These are phyloP conservation scores for Scleroderma citrinum DNA, from an alignment of 768 basidiomycete genomes.

Conservation along the genomic window DNA sequence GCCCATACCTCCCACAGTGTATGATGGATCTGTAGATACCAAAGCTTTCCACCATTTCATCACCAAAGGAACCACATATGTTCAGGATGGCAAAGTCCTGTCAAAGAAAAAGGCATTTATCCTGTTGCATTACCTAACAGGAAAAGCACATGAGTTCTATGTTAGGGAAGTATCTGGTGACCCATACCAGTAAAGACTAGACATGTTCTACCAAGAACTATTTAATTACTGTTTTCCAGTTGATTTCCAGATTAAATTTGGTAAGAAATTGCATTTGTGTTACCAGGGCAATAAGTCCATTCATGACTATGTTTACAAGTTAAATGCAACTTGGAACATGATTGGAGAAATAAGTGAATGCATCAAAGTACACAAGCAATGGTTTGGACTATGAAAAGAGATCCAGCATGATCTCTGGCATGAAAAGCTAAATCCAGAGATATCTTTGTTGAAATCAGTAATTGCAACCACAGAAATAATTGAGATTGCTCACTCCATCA, in stretches of 20 bases:
- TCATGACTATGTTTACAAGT: not conserved
- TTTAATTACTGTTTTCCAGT: constrained; percentile 32
- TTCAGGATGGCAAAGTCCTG: constrained; percentile 14
- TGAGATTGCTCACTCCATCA: too few relatives aligned
- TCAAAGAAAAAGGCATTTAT: constrained; percentile 12
- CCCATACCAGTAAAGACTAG: constrained; percentile 14
- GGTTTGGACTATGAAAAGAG: constrained; percentile 22
- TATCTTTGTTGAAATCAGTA: too few relatives aligned
- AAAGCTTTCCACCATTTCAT: not conserved
- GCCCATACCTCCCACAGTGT: constrained; percentile 10
- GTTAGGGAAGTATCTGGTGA: constrained; percentile 13
- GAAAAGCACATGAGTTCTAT: constrained; percentile 19
- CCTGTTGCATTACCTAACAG: constrained; percentile 12
- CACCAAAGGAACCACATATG: constrained; percentile 7
- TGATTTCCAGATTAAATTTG: constrained; percentile 23
- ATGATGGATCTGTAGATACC: constrained; percentile 8
- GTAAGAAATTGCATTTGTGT: constrained; percentile 11
- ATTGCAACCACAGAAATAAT: too few relatives aligned
- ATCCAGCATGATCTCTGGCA: constrained; percentile 28
- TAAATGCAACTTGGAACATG: constrained; percentile 3
- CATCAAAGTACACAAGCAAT: constrained; percentile 29
- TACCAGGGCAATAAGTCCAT: constrained; percentile 24
- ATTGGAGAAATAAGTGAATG: constrained; percentile 22
- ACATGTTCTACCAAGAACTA: constrained; percentile 24
- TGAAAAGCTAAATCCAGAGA: not conserved